Percentiles rank a stretch among this genome's conserved stretches.
phyloP scores from a whole-genome alignment of 306 rosid species.

The Ziziphus jujuba region DNA sequence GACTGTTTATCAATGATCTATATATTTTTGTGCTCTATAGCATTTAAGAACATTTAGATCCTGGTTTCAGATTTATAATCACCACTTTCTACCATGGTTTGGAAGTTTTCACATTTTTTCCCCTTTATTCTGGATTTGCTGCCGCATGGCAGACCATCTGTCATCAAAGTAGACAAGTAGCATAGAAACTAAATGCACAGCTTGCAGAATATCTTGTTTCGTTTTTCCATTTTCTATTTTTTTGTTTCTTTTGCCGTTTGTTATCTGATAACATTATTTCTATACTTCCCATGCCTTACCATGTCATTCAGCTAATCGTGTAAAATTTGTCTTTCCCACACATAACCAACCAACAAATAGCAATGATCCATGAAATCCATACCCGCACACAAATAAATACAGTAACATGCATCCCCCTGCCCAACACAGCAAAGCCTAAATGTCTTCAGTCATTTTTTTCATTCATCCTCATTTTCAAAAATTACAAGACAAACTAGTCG shows the following conservation, averaged over 20 bases:
- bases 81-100: background rate
- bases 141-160: constrained; percentile 42
- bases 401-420: too few relatives aligned
- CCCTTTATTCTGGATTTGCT: constrained; percentile 18
- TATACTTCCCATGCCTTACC: too few relatives aligned
- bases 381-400: too few relatives aligned
- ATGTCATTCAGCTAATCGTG: too few relatives aligned
- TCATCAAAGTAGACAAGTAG: constrained; percentile 18
- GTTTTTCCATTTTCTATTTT: background rate
- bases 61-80: background rate
- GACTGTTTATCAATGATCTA: background rate
- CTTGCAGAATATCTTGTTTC: background rate
- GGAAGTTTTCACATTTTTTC: constrained; percentile 7
- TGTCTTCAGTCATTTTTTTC: background rate
- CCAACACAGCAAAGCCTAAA: too few relatives aligned
- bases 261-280: too few relatives aligned
- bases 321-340: too few relatives aligned
- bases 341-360: too few relatives aligned
- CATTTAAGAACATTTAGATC: background rate
- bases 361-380: too few relatives aligned
- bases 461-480: background rate
- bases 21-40: background rate
- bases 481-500: background rate
- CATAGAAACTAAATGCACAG: background rate
- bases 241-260: background rate